These are phyloP conservation scores for Cutaneotrichosporon cavernicola DNA, from an alignment of 1,284 basidiomycete genomes.

Conservation along the genomic window DNA sequence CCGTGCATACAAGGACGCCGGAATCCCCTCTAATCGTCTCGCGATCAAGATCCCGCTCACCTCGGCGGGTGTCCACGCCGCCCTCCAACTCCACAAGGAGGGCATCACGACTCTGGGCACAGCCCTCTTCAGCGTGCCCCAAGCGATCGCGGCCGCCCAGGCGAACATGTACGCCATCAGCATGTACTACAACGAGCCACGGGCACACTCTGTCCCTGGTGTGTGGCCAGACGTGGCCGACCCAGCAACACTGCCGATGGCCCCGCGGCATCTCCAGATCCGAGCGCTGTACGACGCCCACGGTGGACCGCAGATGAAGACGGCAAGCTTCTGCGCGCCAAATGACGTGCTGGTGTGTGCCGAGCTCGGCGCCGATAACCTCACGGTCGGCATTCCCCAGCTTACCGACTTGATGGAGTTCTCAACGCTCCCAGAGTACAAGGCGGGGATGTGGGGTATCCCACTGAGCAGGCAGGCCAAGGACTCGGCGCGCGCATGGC, in stretches of 20 bases:
- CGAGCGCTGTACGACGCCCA: constrained; percentile 34
- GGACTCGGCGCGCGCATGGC: constrained; percentile 12
- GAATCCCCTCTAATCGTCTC: constrained; percentile 31
- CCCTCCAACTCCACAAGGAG: constrained; percentile 28
- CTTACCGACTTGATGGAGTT: constrained; percentile 25
- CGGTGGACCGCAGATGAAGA: constrained; percentile 40
- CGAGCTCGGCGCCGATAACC: constrained; percentile 33
- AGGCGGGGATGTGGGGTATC: constrained; percentile 21
- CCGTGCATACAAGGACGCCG: constrained; percentile 24
- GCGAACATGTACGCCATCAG: constrained; percentile 44
- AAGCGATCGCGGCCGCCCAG: constrained; percentile 45
- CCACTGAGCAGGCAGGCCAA: constrained; percentile 17
- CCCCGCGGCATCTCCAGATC: constrained; percentile 38
- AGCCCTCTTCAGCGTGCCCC: constrained; percentile 36
- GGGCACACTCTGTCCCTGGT: constrained; percentile 21
- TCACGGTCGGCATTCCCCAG: constrained; percentile 24
- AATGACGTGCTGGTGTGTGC: constrained; percentile 26
- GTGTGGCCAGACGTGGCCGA: constrained; percentile 33
- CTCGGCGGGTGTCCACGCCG: constrained; percentile 38
- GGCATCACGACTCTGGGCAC: constrained; percentile 46
- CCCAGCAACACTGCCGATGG: constrained; percentile 27
- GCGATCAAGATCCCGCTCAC: constrained; percentile 48
- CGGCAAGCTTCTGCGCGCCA: constrained; percentile 30
- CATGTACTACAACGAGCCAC: constrained; percentile 40
- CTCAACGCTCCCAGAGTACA: constrained; percentile 19